These are phyloP conservation scores for Saccharomyces kudriavzevii DNA, from an alignment of 805 yeast species.

Conservation along the genomic window DNA sequence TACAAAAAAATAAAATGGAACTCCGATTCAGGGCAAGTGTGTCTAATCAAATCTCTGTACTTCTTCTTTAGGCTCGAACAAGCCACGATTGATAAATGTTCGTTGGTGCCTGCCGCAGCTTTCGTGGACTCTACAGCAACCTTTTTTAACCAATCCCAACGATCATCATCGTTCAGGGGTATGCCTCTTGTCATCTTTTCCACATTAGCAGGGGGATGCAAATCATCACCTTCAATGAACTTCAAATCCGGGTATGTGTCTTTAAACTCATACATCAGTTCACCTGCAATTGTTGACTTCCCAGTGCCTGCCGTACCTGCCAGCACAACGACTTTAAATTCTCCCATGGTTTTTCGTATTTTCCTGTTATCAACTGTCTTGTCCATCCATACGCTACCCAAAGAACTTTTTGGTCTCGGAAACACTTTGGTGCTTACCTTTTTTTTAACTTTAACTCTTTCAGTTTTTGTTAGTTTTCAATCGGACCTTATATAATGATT, in stretches of 20 bases:
- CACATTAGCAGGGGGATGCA: constrained; percentile 67
- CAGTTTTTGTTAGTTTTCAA: not conserved
- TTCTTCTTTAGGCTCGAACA: constrained; percentile 77
- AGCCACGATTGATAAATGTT: constrained; percentile 45
- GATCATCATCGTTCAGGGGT: constrained; percentile 81
- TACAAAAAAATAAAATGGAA: constrained; percentile 61
- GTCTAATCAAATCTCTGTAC: constrained; percentile 59
- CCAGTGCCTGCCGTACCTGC: constrained; percentile 98
- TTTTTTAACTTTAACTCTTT: not conserved
- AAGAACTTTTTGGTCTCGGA: not conserved
- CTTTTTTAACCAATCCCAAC: constrained; percentile 79
- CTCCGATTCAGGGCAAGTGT: constrained; percentile 27
- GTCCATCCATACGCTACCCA: not conserved
- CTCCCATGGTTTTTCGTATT: constrained; percentile 1
- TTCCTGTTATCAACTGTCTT: not conserved
- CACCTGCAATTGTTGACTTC: constrained; percentile 67
- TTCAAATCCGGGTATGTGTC: constrained; percentile 35
- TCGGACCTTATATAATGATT: not conserved
- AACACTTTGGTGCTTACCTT: not conserved
- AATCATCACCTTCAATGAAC: constrained; percentile 77
- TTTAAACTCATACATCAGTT: constrained; percentile 34
- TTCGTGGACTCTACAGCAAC: constrained; percentile 39
- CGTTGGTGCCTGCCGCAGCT: constrained; percentile 29
- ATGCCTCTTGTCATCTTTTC: constrained; percentile 75
- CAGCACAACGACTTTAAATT: constrained; percentile 44